phyloP scores from a whole-genome alignment of 2,329 filamentous ascomycete genomes.

The Diplodia corticola region DNA sequence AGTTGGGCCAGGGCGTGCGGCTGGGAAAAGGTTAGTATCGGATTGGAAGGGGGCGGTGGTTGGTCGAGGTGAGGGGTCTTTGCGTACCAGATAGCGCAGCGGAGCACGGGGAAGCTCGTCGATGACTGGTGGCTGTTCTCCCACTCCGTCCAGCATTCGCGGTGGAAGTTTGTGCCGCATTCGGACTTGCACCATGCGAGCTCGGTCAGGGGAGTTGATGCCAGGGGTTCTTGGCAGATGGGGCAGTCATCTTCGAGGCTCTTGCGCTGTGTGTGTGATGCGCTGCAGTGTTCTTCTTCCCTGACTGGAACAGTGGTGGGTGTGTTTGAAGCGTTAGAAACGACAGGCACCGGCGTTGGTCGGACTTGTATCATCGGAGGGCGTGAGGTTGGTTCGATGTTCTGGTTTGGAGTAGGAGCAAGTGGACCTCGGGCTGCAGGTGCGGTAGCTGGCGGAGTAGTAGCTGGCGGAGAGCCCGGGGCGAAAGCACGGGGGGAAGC shows the following conservation, averaged over 20 bases:
- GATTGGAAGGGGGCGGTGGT: too few species aligned
- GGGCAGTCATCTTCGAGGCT: conserved; percentile 55
- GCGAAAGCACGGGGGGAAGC: neutral
- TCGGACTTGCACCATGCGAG: conserved; percentile 57
- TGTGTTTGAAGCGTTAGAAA: neutral
- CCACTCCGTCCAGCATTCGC: conserved; percentile 59
- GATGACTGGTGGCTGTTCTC: neutral
- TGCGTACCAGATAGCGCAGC: conserved; percentile 5
- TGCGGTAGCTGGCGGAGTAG: neutral
- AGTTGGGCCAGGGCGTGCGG: neutral
- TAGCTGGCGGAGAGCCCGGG: neutral
- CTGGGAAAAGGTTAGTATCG: neutral
- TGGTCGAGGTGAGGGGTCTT: neutral
- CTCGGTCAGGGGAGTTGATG: conserved; percentile 30
- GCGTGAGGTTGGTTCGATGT: too few species aligned
- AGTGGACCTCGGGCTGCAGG: neutral
- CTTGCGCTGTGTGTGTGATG: neutral
- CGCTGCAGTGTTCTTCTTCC: neutral
- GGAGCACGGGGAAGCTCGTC: neutral
- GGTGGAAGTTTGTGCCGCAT: conserved; percentile 66
- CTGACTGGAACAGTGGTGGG: neutral
- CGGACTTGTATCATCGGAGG: neutral
- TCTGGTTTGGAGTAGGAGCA: neutral
- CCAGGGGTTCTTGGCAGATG: conserved; percentile 59
- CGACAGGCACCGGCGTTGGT: neutral